A percentile compares a stretch with the other conserved stretches of the same genome.
Evolutionary conservation across 371 early-diverging fungal species (phyloP).

Genomic region (Mucor velutinosus): DNA sequence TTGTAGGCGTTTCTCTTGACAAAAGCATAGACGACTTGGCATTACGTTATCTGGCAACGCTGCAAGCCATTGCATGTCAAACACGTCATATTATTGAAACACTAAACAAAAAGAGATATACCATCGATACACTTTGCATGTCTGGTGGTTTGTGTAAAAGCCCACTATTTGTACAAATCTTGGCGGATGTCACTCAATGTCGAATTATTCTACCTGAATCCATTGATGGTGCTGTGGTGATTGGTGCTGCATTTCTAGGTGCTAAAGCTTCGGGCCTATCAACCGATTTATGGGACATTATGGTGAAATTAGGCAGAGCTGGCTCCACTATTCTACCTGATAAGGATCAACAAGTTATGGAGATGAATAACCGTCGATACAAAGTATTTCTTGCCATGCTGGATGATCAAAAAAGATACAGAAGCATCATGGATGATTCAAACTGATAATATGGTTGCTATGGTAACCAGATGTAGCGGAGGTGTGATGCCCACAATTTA

Average conservation of each 20-base stretch:
- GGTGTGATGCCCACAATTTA: not conserved
- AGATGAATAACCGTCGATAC: constrained; percentile 58
- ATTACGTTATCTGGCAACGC: constrained; percentile 60
- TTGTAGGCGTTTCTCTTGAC: constrained; percentile 65
- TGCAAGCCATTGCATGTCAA: constrained; percentile 67
- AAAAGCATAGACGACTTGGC: constrained; percentile 60
- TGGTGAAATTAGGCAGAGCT: constrained; percentile 58
- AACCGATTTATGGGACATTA: constrained; percentile 53
- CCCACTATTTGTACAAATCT: constrained; percentile 59
- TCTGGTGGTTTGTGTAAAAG: constrained; percentile 76
- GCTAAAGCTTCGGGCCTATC: constrained; percentile 56
- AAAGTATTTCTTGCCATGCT: constrained; percentile 63
- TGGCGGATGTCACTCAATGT: constrained; percentile 63
- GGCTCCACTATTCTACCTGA: constrained; percentile 58
- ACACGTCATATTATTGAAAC: constrained; percentile 66
- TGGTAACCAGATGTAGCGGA: not conserved
- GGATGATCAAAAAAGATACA: constrained; percentile 57
- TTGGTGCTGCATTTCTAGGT: constrained; percentile 73
- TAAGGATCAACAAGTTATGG: constrained; percentile 27
- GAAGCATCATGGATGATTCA: constrained; percentile 49
- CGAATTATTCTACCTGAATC: constrained; percentile 60
- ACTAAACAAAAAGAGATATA: constrained; percentile 53
- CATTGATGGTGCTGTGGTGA: constrained; percentile 67
- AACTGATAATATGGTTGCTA: not conserved
- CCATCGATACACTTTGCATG: constrained; percentile 63